Percentiles rank a stretch among this genome's conserved stretches.
Conservation (phyloP, 768 basidiomycete species). For the Mycena belliarum region DNA sequence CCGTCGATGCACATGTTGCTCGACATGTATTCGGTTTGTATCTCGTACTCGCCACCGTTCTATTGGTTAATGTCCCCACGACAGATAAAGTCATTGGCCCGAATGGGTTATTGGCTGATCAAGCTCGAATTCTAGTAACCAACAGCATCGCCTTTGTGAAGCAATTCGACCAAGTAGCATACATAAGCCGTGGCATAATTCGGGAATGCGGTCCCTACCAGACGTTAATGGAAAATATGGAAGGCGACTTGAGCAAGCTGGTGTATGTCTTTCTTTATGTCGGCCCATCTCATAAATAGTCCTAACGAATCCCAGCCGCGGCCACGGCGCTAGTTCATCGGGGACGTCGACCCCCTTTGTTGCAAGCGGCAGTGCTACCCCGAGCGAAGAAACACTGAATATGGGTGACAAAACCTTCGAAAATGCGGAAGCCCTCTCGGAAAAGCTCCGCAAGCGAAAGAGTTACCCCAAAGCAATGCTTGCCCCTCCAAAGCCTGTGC, state of each 20-base stretch:
- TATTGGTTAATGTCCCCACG: background rate
- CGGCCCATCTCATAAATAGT: background rate
- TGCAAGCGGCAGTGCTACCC: conserved; percentile 38
- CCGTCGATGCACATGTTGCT: conserved; percentile 85
- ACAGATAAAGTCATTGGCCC: conserved; percentile 86
- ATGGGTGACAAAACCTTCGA: conserved; percentile 28
- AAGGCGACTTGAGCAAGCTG: conserved; percentile 72
- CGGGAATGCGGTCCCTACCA: conserved; percentile 72
- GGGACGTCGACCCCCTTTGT: conserved; percentile 54
- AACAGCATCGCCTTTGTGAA: conserved; percentile 85
- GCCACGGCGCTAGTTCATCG: conserved; percentile 49
- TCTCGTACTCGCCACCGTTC: background rate
- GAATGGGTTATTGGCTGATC: conserved; percentile 74
- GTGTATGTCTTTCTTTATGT: conserved; percentile 49
- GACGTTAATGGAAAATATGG: conserved; percentile 55
- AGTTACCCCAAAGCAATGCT: conserved; percentile 62
- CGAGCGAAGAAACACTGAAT: conserved; percentile 28
- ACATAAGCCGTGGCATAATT: conserved; percentile 80
- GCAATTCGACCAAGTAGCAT: conserved; percentile 73
- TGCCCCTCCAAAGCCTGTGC: conserved; percentile 40
- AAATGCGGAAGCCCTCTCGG: conserved; percentile 38
- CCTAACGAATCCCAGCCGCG: conserved; percentile 31
- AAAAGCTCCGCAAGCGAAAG: conserved; percentile 56
- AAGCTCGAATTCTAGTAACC: conserved; percentile 84
- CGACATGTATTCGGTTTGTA: conserved; percentile 77